Conservation (phyloP, 2,329 filamentous ascomycete genomes). For the Diaporthe amygdali region DNA sequence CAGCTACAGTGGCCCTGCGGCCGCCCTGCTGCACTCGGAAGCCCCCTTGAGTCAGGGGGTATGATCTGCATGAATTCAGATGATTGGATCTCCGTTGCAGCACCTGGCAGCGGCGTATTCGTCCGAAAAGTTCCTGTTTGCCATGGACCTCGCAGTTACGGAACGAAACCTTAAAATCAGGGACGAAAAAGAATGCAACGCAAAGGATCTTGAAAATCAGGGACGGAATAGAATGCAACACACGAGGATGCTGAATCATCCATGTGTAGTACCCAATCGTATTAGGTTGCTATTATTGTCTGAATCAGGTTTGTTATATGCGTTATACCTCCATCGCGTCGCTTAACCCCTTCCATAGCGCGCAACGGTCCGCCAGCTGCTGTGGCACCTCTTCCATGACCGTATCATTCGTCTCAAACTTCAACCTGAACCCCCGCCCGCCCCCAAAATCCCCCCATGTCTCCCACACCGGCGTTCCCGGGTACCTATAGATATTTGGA, state of each 20-base stretch:
- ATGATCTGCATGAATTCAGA: background rate
- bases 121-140: background rate
- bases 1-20: background rate
- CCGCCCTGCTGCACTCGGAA: background rate
- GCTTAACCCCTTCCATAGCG: conserved; percentile 45
- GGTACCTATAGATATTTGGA: conserved; percentile 44
- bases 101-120: background rate
- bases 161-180: conserved; percentile 6
- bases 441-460: conserved; percentile 38
- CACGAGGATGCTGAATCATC: background rate
- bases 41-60: conserved; percentile 5
- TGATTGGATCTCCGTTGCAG: background rate
- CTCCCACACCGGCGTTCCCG: conserved; percentile 46
- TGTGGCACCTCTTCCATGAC: conserved; percentile 44
- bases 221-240: background rate
- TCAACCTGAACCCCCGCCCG: conserved; percentile 37
- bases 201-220: background rate
- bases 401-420: conserved; percentile 45
- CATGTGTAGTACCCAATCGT: background rate
- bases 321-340: conserved; percentile 38
- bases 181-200: background rate
- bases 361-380: conserved; percentile 42
- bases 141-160: background rate
- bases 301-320: background rate
- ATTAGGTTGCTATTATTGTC: background rate